Evolutionary conservation across 2,329 filamentous ascomycete genomes (phyloP).

Genomic region (Neocucurbitaria cava): DNA sequence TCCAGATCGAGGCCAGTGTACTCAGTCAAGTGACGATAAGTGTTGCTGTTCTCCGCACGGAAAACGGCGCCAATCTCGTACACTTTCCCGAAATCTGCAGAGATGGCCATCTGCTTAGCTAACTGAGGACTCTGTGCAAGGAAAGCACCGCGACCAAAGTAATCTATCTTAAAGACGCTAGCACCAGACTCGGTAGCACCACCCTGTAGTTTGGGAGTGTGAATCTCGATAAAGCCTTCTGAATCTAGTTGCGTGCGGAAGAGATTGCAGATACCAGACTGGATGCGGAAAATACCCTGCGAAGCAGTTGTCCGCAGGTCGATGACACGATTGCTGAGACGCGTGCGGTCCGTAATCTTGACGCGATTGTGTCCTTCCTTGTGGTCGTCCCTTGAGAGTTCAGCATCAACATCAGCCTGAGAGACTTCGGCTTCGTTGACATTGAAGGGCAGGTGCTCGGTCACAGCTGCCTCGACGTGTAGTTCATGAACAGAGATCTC

Average conservation of each 20-base stretch:
- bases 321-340: conserved; percentile 79
- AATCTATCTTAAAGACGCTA: conserved; percentile 89
- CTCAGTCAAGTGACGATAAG: conserved; percentile 90
- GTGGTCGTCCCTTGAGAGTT: conserved; percentile 58
- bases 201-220: conserved; percentile 90
- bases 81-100: conserved; percentile 85
- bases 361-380: conserved; percentile 64
- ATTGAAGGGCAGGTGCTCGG: conserved; percentile 70
- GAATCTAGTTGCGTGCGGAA: conserved; percentile 80
- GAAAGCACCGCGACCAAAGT: conserved; percentile 87
- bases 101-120: conserved; percentile 91
- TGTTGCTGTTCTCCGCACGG: conserved; percentile 94
- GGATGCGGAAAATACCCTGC: conserved; percentile 86
- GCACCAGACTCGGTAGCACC: conserved; percentile 90
- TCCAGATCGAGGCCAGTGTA: conserved; percentile 93
- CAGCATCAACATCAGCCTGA: conserved; percentile 61
- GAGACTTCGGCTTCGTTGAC: conserved; percentile 74
- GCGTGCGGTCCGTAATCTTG: conserved; percentile 74
- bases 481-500: conserved; percentile 75
- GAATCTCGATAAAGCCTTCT: conserved; percentile 87
- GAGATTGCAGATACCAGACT: conserved; percentile 77
- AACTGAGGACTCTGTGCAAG: conserved; percentile 90
- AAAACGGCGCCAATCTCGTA: conserved; percentile 93
- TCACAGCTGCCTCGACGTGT: conserved; percentile 67
- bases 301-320: conserved; percentile 86